A percentile compares a stretch with the other conserved stretches of the same genome.
These are phyloP conservation scores for Taxillus chinensis DNA, from an alignment of 164 flowering plant genomes.

Conservation along the genomic window DNA sequence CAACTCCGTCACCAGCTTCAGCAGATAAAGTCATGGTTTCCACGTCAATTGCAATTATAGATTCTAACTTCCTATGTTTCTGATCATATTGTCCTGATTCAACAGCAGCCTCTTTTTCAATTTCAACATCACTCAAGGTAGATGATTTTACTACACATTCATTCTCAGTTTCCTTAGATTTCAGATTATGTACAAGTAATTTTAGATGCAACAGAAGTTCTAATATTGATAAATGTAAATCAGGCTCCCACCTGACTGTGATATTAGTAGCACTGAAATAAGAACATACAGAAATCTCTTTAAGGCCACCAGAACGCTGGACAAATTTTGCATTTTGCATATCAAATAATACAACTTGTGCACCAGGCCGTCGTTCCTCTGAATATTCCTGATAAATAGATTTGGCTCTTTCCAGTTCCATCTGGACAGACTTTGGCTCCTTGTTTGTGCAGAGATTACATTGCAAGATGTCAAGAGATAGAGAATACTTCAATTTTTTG, in stretches of 20 bases:
- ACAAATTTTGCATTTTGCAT: slow-evolving; percentile 96
- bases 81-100: slow-evolving; percentile 40
- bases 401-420: slow-evolving; percentile 88
- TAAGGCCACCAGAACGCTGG: slow-evolving; percentile 71
- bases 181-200: slow-evolving; percentile 44
- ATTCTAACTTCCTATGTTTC: slow-evolving; percentile 54
- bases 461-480: slow-evolving; percentile 76
- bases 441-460: slow-evolving; percentile 65
- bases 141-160: slow-evolving; percentile 21
- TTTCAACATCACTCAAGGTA: slow-evolving; percentile 19
- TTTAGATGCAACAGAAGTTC: slow-evolving; percentile 68
- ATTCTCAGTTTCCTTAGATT: slow-evolving; percentile 30
- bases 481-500: slow-evolving; percentile 47
- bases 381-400: slow-evolving; percentile 63
- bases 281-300: slow-evolving; percentile 77
- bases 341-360: slow-evolving; percentile 69
- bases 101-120: slow-evolving; percentile 28
- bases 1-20: slow-evolving; percentile 75
- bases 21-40: slow-evolving; percentile 81
- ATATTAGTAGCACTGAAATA: slow-evolving; percentile 95
- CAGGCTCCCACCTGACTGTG: slow-evolving; percentile 90
- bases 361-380: slow-evolving; percentile 32
- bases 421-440: slow-evolving; percentile 73
- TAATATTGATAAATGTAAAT: slow-evolving; percentile 68
- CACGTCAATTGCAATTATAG: slow-evolving; percentile 88